Evolutionary conservation across 106 monocot genomes (phyloP).

Genomic region (Allium cepa): DNA sequence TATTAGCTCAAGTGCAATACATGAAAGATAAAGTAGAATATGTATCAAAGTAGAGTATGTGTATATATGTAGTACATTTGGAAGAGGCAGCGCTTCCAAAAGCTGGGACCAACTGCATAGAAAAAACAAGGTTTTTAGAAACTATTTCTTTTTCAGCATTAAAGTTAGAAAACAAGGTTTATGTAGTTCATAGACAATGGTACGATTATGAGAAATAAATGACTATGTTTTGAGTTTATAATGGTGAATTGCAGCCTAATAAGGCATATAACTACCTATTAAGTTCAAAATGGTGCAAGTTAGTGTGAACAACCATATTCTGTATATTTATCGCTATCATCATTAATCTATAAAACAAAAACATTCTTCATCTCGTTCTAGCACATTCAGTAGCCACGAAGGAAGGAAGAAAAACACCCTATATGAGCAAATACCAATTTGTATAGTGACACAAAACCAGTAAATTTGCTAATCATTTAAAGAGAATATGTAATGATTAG

Average conservation of each 20-base stretch:
- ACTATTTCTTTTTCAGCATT: no score
- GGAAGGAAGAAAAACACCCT: neutral
- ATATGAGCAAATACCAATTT: constrained; percentile 3
- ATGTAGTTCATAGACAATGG: no score
- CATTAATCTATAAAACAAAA: no score
- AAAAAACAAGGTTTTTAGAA: neutral
- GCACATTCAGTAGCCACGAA: neutral
- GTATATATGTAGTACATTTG: constrained; percentile 57
- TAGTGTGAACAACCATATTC: no score
- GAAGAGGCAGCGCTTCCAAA: constrained; percentile 80
- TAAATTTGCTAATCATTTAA: constrained; percentile 8
- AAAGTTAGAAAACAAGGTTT: no score
- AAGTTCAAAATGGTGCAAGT: no score
- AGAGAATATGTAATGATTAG: neutral
- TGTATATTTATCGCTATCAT: no score
- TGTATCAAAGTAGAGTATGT: neutral
- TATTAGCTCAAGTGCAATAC: neutral
- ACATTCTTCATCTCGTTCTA: no score
- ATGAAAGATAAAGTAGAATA: neutral
- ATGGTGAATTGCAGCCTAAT: no score
- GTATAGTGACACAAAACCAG: neutral
- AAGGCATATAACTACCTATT: no score
- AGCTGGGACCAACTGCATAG: constrained; percentile 85
- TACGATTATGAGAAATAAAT: no score
- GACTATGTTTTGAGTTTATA: no score